Base-by-base conservation (phyloP, 2,329 filamentous ascomycete genomes). In the Raffaelea ambrosiae region DNA sequence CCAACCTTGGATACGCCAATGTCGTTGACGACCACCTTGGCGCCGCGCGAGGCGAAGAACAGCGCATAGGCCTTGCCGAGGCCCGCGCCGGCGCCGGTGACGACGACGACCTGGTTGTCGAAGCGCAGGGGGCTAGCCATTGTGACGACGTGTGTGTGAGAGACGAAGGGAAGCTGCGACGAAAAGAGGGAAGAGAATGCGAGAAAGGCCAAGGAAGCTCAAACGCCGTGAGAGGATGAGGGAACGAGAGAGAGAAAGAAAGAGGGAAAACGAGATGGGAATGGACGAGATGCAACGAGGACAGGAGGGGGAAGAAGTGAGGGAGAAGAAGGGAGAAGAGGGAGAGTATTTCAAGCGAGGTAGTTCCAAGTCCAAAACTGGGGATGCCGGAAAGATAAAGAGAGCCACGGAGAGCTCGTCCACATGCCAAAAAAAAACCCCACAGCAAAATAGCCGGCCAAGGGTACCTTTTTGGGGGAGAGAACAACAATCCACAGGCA, bases 1-100 rank as follows among this genome's bases (percentile, higher is more conserved):
- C 51, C 48, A 4, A 23, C 20, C 38, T 43, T 29, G n/a, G 89
- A 93, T 44, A 81, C 88, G 53, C 93, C 93, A 45, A 97, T 78
- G 65, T 98, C 93, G 67, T 98, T 98, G 59, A 98, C 93, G 43
- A 98, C 91, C 22, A 66, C 64, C 58, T 62, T 64, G 55, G 64
- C 93, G 61, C 93, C 93, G 63, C 91, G 82, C 48, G 87, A 89
- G 50, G 79, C 93, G 64, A 95, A 97, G 75, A 95, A 97, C 51
- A 84, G 72, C 57, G 86, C 84, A 69, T 94, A 94, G 63, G 83
- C 83, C 68, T 83, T 87, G 55, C 87, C 87, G 48, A 93, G 69
- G 55, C 88, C 88, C 66, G 85, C 87, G 54, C 88, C 88, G 53
- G 87, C 87, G 59, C 88, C 88, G 43, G 88, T 95, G 56, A 95